Evolutionary conservation across 2,329 filamentous ascomycete species (phyloP).

Genomic region (Exophiala sideris): DNA sequence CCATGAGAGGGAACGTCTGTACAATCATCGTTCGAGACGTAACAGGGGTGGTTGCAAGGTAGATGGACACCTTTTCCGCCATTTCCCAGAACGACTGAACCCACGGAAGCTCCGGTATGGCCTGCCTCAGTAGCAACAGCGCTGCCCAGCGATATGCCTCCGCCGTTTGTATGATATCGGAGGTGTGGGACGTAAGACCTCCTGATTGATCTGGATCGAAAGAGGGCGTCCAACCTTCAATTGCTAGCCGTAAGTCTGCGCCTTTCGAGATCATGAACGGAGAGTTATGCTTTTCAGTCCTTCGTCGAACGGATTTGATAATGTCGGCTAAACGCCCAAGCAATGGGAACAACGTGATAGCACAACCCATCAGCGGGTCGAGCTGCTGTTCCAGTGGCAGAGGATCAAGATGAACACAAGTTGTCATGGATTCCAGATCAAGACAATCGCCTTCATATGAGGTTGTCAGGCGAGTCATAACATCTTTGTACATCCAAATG

Average conservation of each 20-base stretch:
- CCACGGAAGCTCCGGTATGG: constrained; percentile 64
- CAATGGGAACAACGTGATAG: constrained; percentile 62
- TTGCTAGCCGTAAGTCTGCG: constrained; percentile 55
- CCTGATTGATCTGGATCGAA: constrained; percentile 55
- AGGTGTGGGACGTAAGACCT: constrained; percentile 58
- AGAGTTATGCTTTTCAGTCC: constrained; percentile 43
- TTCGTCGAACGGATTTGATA: constrained; percentile 57
- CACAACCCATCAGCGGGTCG: constrained; percentile 67
- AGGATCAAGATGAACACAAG: constrained; percentile 25
- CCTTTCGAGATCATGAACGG: constrained; percentile 59
- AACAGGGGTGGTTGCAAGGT: constrained; percentile 60
- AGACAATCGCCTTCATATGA: constrained; percentile 55
- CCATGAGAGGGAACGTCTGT: constrained; percentile 65
- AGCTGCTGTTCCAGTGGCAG: constrained; percentile 44
- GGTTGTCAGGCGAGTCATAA: constrained; percentile 65
- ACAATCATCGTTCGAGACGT: constrained; percentile 63
- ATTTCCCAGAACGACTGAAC: constrained; percentile 51
- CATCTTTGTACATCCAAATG: constrained; percentile 69
- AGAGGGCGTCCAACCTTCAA: constrained; percentile 59
- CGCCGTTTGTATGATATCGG: constrained; percentile 63
- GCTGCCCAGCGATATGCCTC: constrained; percentile 65
- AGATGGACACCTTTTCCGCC: constrained; percentile 58
- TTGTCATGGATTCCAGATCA: constrained; percentile 50
- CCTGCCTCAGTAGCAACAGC: constrained; percentile 62
- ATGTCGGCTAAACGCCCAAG: constrained; percentile 64